These are phyloP conservation scores for Penicillium steckii DNA, from an alignment of 495 filamentous ascomycete species.

Conservation along the genomic window DNA sequence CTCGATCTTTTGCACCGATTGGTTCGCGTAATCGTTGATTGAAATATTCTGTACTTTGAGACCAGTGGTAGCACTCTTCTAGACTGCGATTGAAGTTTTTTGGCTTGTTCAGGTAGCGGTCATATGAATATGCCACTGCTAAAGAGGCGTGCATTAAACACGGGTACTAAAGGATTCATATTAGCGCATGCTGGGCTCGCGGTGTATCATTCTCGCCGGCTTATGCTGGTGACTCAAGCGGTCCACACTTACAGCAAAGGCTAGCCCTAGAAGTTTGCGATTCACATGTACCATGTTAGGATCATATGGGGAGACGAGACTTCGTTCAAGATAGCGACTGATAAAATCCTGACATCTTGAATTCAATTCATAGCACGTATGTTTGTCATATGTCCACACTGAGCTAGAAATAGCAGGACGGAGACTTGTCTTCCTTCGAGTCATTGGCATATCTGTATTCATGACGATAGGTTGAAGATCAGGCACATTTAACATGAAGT, in stretches of 20 bases:
- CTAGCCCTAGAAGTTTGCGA: conserved; percentile 32
- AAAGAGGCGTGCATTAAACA: conserved; percentile 49
- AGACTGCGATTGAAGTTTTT: conserved; percentile 22
- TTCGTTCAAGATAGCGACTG: conserved; percentile 36
- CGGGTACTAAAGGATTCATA: conserved; percentile 32
- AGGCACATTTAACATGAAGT: conserved; percentile 33
- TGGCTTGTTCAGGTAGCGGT: conserved; percentile 38
- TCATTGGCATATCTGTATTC: conserved; percentile 18
- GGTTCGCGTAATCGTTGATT: conserved; percentile 33
- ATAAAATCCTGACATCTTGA: conserved; percentile 39
- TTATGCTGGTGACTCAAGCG: neutral
- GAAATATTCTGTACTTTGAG: conserved; percentile 37
- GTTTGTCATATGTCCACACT: conserved; percentile 31
- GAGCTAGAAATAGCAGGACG: conserved; percentile 25
- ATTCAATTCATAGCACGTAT: conserved; percentile 31
- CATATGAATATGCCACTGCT: conserved; percentile 41
- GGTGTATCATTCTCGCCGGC: neutral
- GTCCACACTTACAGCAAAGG: conserved; percentile 33
- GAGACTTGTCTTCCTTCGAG: conserved; percentile 15
- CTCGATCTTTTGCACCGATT: conserved; percentile 36
- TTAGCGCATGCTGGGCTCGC: conserved; percentile 16
- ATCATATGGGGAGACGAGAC: conserved; percentile 31
- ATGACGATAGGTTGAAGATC: conserved; percentile 38
- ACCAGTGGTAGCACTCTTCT: conserved; percentile 45
- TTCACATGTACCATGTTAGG: conserved; percentile 37